Conservation (phyloP, 2,329 filamentous ascomycete species). For the Endocalyx cinctus region DNA sequence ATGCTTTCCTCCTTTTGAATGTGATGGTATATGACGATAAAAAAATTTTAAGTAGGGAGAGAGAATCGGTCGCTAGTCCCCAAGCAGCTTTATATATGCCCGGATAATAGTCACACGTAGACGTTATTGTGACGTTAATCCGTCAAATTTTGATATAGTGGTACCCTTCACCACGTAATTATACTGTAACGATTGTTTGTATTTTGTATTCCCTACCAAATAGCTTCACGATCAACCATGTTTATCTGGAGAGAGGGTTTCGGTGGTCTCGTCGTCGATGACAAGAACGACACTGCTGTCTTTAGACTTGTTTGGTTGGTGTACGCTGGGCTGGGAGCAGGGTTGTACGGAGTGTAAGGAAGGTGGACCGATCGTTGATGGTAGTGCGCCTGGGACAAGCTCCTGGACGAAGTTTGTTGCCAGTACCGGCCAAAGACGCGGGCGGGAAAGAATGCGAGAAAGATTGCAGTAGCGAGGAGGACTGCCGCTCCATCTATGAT, state of each 20-base stretch:
- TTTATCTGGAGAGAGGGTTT: slow-evolving; percentile 10
- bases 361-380: no score
- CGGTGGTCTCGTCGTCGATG: slow-evolving; percentile 9
- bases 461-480: slow-evolving; percentile 14
- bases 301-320: slow-evolving; percentile 14
- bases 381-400: slow-evolving; percentile 11
- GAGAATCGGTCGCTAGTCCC: no score
- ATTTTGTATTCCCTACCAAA: no score
- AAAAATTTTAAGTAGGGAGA: no score
- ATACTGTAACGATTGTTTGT: no score
- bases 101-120: no score
- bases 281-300: slow-evolving; percentile 6
- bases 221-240: slow-evolving; percentile 24
- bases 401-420: slow-evolving; percentile 9
- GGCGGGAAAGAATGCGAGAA: slow-evolving; percentile 22
- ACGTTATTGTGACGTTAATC: no score
- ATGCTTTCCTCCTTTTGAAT: no score
- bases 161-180: no score
- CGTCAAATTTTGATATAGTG: no score
- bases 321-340: slow-evolving; percentile 12
- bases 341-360: slow-evolving; percentile 13
- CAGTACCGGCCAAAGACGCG: slow-evolving; percentile 17
- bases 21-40: no score
- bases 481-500: slow-evolving; percentile 23
- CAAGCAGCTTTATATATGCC: no score